These are phyloP conservation scores for Xylaria sp. DNA, from an alignment of 2,329 filamentous ascomycete species.

Conservation along the genomic window DNA sequence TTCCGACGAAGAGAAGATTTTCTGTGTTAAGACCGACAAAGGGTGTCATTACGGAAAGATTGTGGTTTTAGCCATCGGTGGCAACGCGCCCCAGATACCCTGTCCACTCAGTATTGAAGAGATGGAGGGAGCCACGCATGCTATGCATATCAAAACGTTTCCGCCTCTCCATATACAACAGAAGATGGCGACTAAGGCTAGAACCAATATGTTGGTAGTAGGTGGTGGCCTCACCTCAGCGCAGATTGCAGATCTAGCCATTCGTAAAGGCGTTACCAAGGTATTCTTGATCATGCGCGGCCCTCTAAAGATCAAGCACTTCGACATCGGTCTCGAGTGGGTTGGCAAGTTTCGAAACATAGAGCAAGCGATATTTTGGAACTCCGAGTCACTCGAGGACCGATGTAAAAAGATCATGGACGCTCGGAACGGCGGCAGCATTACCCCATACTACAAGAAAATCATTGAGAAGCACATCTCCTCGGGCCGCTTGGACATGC, in stretches of 20 bases:
- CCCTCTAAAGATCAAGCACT: conserved; percentile 69
- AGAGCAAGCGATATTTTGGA: conserved; percentile 79
- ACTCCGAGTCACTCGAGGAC: conserved; percentile 72
- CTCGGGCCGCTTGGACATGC: conserved; percentile 57
- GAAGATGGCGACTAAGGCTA: conserved; percentile 55
- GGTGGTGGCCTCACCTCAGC: conserved; percentile 79
- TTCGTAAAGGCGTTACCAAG: conserved; percentile 68
- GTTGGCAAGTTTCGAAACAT: conserved; percentile 83
- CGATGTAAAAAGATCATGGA: conserved; percentile 67
- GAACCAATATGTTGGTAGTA: conserved; percentile 72
- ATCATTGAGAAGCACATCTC: conserved; percentile 66
- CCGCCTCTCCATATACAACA: conserved; percentile 57
- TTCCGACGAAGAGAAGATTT: conserved; percentile 61
- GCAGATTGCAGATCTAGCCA: conserved; percentile 71
- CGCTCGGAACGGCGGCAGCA: conserved; percentile 77
- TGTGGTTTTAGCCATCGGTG: conserved; percentile 75
- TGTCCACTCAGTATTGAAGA: conserved; percentile 29
- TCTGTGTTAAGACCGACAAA: conserved; percentile 66
- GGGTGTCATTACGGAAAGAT: conserved; percentile 61
- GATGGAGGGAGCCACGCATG: conserved; percentile 58
- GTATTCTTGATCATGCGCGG: conserved; percentile 74
- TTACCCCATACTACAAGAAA: conserved; percentile 72
- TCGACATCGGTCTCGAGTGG: conserved; percentile 79
- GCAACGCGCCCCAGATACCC: conserved; percentile 62
- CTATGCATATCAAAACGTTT: conserved; percentile 65